Conservation (phyloP, 805 yeast genomes). For the Cyberlindnera euphorbiae region DNA sequence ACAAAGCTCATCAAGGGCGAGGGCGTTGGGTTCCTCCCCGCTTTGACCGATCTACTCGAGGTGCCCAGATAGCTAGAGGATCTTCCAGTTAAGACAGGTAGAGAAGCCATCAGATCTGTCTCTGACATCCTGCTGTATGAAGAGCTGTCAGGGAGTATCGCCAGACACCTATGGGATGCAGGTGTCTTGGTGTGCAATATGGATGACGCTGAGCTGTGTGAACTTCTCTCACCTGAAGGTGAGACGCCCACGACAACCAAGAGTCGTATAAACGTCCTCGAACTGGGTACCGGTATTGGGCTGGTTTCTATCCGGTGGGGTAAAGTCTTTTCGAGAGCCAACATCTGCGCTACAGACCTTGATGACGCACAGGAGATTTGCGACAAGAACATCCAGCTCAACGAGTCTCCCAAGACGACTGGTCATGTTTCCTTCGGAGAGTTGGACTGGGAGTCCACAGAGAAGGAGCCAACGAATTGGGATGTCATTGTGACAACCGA, state of each 20-base stretch:
- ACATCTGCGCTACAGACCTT: constrained; percentile 32
- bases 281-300: constrained; percentile 42
- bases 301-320: constrained; percentile 31
- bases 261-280: constrained; percentile 24
- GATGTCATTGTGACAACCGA: constrained; percentile 36
- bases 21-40: constrained; percentile 11
- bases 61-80: constrained; percentile 10
- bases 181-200: constrained; percentile 25
- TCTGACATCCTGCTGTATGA: constrained; percentile 24
- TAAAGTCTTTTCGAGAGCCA: constrained; percentile 16
- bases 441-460: constrained; percentile 34
- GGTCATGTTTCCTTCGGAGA: constrained; percentile 23
- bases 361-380: constrained; percentile 35
- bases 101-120: constrained; percentile 15
- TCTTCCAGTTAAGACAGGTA: constrained; percentile 18
- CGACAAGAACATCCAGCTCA: constrained; percentile 26
- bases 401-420: too few species aligned
- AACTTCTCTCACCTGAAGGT: constrained; percentile 8
- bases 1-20: constrained; percentile 1
- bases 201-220: constrained; percentile 3
- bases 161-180: constrained; percentile 41
- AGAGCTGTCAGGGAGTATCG: constrained; percentile 36
- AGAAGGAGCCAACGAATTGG: constrained; percentile 23
- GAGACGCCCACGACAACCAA: neutral
- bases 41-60: constrained; percentile 15